A percentile compares a stretch with the other conserved stretches of the same genome.
These are phyloP conservation scores for Filobasidium floriforme DNA, from an alignment of 768 basidiomycete species.

Conservation along the genomic window DNA sequence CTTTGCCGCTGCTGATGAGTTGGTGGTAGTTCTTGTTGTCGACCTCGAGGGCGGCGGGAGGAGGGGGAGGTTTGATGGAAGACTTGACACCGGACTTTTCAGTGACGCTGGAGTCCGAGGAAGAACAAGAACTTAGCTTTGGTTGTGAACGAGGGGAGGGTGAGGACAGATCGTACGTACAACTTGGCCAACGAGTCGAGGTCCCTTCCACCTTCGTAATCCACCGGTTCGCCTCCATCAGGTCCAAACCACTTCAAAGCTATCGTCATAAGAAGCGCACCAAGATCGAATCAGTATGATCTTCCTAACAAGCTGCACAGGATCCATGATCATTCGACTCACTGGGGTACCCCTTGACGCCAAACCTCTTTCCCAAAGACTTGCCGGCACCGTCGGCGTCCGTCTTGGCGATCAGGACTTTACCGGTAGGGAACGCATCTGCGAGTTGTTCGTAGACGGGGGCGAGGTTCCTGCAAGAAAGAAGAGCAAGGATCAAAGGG, in stretches of 20 bases:
- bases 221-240: constrained; percentile 53
- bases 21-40: constrained; percentile 69
- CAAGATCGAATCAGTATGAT: no score
- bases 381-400: constrained; percentile 85
- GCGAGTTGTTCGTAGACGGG: constrained; percentile 82
- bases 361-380: constrained; percentile 64
- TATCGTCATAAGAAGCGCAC: constrained; percentile 36
- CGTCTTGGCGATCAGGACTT: constrained; percentile 81
- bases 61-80: constrained; percentile 77
- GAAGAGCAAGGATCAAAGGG: background rate
- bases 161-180: constrained; percentile 50
- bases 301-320: constrained; percentile 22
- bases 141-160: background rate
- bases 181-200: constrained; percentile 66
- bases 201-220: constrained; percentile 72
- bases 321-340: constrained; percentile 40
- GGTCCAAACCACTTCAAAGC: constrained; percentile 86
- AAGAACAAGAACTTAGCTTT: background rate
- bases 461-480: constrained; percentile 45
- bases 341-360: constrained; percentile 81
- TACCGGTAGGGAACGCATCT: constrained; percentile 72
- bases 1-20: constrained; percentile 62
- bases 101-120: constrained; percentile 54
- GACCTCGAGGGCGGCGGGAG: constrained; percentile 61
- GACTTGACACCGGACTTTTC: constrained; percentile 72